Evolutionary conservation across 257 asterid genomes (phyloP).

Genomic region (Ajuga chamaepitys): DNA sequence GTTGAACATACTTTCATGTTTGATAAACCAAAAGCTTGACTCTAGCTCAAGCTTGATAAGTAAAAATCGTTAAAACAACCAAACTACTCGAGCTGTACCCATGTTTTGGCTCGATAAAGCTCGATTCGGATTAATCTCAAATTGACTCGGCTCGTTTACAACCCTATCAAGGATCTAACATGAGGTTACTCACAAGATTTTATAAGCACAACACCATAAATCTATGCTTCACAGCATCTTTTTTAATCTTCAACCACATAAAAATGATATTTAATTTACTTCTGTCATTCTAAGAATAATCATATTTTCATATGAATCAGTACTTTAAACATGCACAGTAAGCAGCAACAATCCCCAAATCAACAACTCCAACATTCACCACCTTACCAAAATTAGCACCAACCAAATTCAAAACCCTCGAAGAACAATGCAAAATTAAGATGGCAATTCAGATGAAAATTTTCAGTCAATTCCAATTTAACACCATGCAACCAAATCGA

Average conservation of each 20-base stretch:
- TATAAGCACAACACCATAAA: neutral
- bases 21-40: too few relatives aligned
- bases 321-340: constrained; percentile 16
- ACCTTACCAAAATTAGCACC: neutral
- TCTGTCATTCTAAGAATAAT: neutral
- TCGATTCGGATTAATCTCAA: too few relatives aligned
- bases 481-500: constrained; percentile 10
- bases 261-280: neutral
- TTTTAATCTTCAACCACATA: neutral
- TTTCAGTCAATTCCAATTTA: neutral
- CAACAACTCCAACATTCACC: neutral
- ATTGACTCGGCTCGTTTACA: too few relatives aligned
- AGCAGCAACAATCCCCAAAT: constrained; percentile 12
- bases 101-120: too few relatives aligned
- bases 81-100: too few relatives aligned
- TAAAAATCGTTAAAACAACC: too few relatives aligned
- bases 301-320: neutral
- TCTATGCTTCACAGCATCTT: neutral
- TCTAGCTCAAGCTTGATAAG: too few relatives aligned
- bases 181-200: neutral
- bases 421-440: constrained; percentile 7
- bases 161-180: too few relatives aligned
- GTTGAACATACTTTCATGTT: too few relatives aligned
- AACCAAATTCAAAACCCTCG: constrained; percentile 8
- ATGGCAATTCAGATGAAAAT: constrained; percentile 6